Base-by-base conservation (phyloP, 352 stramenopile genomes). In the Globisporangium camurandrum region DNA sequence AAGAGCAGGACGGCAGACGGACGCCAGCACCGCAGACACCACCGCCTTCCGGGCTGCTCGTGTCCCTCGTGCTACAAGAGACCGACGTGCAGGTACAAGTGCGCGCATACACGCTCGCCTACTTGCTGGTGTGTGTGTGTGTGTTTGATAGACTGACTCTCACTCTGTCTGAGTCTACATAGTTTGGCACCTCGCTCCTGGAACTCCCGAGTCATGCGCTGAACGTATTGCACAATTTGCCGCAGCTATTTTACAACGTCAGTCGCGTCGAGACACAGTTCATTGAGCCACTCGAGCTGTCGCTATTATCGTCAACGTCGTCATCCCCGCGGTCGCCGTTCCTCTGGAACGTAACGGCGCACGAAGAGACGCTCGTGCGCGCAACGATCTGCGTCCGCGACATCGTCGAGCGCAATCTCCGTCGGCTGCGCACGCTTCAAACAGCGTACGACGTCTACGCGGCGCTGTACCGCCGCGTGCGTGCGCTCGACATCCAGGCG, bases 241-340 rank as follows among this genome's bases (percentile, higher is more conserved):
- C 62, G 0, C 78, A 82, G 31, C 39, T 86, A 2, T 87, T 91
- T 39, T 65, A 80, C 51, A 84, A 88, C 38, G 26, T 84, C 9
- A 66, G 65, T 17, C 73, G 80, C 9, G 74, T 91, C 28, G 76
- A 88, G 43, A 74, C 67, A 14, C 74, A 86, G 31, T 86, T 89
- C 41, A 58, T 74, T 12, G 9, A 8, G 30, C 30, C 30, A 34
- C n/a, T n/a, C n/a, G n/a, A n/a, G 10, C 41, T 62, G 3, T 64
- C 68, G 10, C 49, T 76, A 10, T 4, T 57, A 3, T 34, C 72
- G 31, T 36, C 49, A 19, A 41, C 45, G 1, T 33, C 58, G 20
- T n/a, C n/a, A n/a, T 61, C 24, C 14, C 27, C 33, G 14, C 3
- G 30, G 8, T 2, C 30, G 23, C 75, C 69, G 3, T 84, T 88